A percentile compares a stretch with the other conserved stretches of the same genome.
Evolutionary conservation across 2,329 filamentous ascomycete species (phyloP).

Genomic region (Fusarium humuli): DNA sequence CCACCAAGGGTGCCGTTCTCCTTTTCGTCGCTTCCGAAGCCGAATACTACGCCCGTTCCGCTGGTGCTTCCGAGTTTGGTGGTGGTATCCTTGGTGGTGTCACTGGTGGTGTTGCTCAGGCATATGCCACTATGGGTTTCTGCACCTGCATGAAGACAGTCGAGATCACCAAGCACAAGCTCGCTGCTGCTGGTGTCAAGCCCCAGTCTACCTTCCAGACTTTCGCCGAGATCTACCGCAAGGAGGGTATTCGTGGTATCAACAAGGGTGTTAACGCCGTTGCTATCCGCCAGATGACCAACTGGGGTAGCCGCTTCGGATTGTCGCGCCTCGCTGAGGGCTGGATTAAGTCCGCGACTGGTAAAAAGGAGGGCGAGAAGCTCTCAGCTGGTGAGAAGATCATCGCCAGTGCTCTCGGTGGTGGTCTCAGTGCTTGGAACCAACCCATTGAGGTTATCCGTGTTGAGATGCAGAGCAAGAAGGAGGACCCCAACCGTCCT

Average conservation of each 20-base stretch:
- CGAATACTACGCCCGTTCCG: slow-evolving; percentile 89
- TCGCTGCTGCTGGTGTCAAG: slow-evolving; percentile 83
- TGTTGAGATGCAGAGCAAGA: slow-evolving; percentile 99
- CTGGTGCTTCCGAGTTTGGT: slow-evolving; percentile 87
- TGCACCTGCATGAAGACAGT: slow-evolving; percentile 99
- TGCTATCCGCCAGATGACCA: slow-evolving; percentile 98
- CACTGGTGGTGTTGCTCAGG: slow-evolving; percentile 93
- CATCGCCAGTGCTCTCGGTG: slow-evolving; percentile 84
- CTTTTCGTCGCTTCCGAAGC: slow-evolving; percentile 99
- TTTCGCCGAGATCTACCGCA: slow-evolving; percentile 96
- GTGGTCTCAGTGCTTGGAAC: slow-evolving; percentile 97
- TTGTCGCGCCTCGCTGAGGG: slow-evolving; percentile 91
- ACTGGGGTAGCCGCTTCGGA: slow-evolving; percentile 98
- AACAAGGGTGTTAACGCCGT: slow-evolving; percentile 99
- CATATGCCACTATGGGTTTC: slow-evolving; percentile 99
- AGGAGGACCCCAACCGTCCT: slow-evolving; percentile 93
- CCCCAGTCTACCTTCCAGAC: slow-evolving; percentile 92
- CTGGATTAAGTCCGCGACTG: slow-evolving; percentile 81
- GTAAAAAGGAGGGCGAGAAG: slow-evolving; percentile 84
- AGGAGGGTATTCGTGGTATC: slow-evolving; percentile 93
- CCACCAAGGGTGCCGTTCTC: slow-evolving; percentile 98
- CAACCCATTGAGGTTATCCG: slow-evolving; percentile 99
- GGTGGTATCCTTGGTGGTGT: slow-evolving; percentile 92
- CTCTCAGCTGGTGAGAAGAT: slow-evolving; percentile 88
- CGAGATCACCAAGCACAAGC: slow-evolving; percentile 98